Evolutionary conservation across 2,329 filamentous ascomycete genomes (phyloP), one percentile per base, ranked within the genome.

Genomic region (Penicillium thymicola): DNA sequence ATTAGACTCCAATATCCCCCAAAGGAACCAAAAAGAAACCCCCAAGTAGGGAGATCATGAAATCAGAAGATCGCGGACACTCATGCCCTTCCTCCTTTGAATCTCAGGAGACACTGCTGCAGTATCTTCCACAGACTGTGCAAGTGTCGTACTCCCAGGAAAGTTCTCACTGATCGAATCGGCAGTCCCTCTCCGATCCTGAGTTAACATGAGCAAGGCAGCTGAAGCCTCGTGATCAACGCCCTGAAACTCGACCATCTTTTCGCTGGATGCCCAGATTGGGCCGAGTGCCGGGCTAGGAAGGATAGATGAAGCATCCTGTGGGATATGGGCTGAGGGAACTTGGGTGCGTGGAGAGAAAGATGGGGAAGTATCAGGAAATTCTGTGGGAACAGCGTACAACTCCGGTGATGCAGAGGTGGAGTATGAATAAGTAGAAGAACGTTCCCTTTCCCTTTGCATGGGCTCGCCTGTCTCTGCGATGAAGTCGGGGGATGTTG

Each of bases 131-230:
- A 44, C 54, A 21, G 21, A 28, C 42, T 30, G 45, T 52, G 28
- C 37, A 47, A 28, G 21, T 3, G 30, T 11, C 21, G 45, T 37
- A 18, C 45, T 21, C 16, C 40, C 51, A 2, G 59, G 13, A 27
- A 67, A 63, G 10, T 63, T 63, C 34, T 69, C 70, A 43, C 57
- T 66, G 8, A 67, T 62, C 8, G 70, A 71, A 59, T 71, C 66
- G 1, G 70, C 66, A 5, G 75, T 78, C 37, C 79, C 81, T 36
- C 90, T 81, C 40, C 90, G 83, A 70, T 94, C 91, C 52, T 81
- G 85, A 63, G 92, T 95, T 57, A 97, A 78, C 92, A 96, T 96
- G 71, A 96, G 75, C 64, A 96, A 73, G 3, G 92, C 92, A 13
- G 90, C 88, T 8, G 91, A 94, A 1, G 91, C 92, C 71, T 94